Evolutionary conservation across 1,284 basidiomycete species (phyloP), one percentile per base, ranked within the genome.

Genomic region (Gymnopus androsaceus): DNA sequence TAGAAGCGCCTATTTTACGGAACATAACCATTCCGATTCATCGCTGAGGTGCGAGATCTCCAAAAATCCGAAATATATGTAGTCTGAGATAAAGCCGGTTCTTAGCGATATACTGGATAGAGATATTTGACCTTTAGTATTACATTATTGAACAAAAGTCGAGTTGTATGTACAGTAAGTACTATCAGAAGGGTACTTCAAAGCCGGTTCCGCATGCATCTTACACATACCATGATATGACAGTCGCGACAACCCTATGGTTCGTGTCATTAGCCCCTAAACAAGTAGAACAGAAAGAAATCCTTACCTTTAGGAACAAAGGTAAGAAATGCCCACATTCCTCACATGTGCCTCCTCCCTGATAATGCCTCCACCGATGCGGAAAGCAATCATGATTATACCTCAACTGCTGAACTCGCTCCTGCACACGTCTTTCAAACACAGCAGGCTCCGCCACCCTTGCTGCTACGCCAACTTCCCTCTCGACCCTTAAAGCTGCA

Each of bases 341-440:
- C 47, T 81, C 76, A 55, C 81, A 82, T 4, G 54, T 58, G 2
- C 73, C 76, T 1, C 67, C 69, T 0, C 76, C 76, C 37, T 67
- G 34, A 1, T 72, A 62, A 38, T 71, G 72, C 30, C 62, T 63
- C 75, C 77, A 81, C 2, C 23, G 50, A 54, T 76, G 74, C 4
- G 67, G 65, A n/a, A 54, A 59, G 59, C 81, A 82, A 37, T 78
- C 70, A 60, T 82, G 80, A 55, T 78, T 73, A 25, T 67, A 64
- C 3, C 77, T 67, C 30, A 82, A 63, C 15, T 69, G 62, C 25
- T 72, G 68, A 1, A 72, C 72, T 56, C 70, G 71, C 25, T 67
- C 61, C 14, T 66, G 60, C 1, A 80, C 73, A 38, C 65, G 63
- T 56, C 66, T 61, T 54, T 63, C 51, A 36, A 65, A 67, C 25